phyloP scores from a whole-genome alignment of 352 stramenopile species.

The Globisporangium canariense region DNA sequence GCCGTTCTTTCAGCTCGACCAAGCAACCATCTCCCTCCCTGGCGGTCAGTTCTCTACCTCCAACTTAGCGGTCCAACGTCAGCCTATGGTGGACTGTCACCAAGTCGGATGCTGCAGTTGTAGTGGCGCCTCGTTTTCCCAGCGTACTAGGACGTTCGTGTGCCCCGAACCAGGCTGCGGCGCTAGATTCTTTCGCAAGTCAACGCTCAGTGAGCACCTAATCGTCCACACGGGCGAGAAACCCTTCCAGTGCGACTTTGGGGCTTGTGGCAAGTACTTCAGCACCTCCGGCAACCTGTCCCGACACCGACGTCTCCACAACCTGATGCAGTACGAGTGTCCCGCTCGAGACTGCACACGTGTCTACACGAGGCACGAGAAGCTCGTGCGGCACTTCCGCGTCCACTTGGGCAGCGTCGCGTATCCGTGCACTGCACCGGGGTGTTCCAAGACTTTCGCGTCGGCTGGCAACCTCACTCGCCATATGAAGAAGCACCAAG shows the following conservation, averaged over 20 bases:
- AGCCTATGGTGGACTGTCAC: too few species aligned
- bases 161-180: not conserved
- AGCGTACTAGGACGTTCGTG: not conserved
- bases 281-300: conserved; percentile 3
- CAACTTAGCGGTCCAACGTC: too few species aligned
- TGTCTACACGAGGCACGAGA: not conserved
- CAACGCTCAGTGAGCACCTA: not conserved
- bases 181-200: not conserved
- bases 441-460: not conserved
- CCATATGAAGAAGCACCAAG: not conserved
- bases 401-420: not conserved
- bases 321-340: not conserved
- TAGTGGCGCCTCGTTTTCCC: too few species aligned
- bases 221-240: conserved; percentile 1
- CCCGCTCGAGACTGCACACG: not conserved
- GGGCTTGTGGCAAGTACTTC: not conserved
- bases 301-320: not conserved
- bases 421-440: not conserved
- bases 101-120: too few species aligned
- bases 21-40: too few species aligned
- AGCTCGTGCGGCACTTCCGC: not conserved
- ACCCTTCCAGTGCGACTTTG: not conserved
- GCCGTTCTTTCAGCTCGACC: too few species aligned
- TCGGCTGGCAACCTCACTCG: not conserved
- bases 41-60: too few species aligned